phyloP scores from a whole-genome alignment of 805 yeast species.

The Myxozyma neglecta region DNA sequence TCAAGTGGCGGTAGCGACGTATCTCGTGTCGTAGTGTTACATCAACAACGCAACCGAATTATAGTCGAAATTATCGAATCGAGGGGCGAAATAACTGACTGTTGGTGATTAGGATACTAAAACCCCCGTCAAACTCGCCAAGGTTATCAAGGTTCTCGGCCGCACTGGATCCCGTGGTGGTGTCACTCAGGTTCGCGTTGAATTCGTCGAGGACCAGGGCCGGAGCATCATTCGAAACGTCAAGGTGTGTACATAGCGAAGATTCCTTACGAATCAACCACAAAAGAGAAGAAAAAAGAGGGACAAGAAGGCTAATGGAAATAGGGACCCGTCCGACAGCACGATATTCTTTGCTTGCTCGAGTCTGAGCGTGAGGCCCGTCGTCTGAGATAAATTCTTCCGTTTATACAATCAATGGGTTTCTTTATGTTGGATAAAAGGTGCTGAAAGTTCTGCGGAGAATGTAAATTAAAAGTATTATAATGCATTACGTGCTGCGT shows the following conservation, averaged over 20 bases:
- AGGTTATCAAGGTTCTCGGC: slow-evolving; percentile 98
- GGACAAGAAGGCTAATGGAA: background rate
- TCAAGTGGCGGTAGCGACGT: no score
- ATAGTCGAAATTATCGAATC: background rate
- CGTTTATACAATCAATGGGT: background rate
- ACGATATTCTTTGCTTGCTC: slow-evolving; percentile 98
- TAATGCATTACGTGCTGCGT: no score
- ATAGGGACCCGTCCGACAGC: slow-evolving; percentile 94
- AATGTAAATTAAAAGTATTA: no score
- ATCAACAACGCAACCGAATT: background rate
- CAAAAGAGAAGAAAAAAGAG: background rate
- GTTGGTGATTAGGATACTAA: slow-evolving; percentile 42
- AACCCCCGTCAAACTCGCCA: slow-evolving; percentile 95
- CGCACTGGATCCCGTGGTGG: slow-evolving; percentile 99
- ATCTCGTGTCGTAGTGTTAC: background rate
- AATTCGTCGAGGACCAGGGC: slow-evolving; percentile 91
- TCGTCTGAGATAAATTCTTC: slow-evolving; percentile 45
- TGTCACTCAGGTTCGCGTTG: slow-evolving; percentile 97
- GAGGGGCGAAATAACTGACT: background rate
- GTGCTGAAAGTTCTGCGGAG: no score
- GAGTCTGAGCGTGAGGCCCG: slow-evolving; percentile 99
- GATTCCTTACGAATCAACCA: background rate
- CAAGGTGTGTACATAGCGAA: slow-evolving; percentile 39
- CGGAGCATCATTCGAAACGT: slow-evolving; percentile 97
- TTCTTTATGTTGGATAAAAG: no score